Evolutionary conservation across 805 yeast genomes (phyloP).

Genomic region (Candida gorgasii): DNA sequence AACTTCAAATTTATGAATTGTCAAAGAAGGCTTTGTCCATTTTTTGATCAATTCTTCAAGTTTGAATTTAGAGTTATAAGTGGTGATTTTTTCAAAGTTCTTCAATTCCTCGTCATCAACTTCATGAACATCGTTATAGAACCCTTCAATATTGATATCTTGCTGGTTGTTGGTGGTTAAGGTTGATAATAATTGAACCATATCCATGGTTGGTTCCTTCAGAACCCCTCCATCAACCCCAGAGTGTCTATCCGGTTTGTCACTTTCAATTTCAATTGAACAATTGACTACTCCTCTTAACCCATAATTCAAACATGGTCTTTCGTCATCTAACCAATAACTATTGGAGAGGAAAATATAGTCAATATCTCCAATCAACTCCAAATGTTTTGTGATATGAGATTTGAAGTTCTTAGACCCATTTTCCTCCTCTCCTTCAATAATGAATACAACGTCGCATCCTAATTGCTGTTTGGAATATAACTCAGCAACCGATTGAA

Average conservation of each 20-base stretch:
- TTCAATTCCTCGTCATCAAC: slow-evolving; percentile 57
- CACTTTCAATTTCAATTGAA: slow-evolving; percentile 67
- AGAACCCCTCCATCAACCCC: slow-evolving; percentile 95
- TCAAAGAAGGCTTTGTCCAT: slow-evolving; percentile 90
- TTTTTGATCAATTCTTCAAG: slow-evolving; percentile 61
- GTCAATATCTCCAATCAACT: slow-evolving; percentile 63
- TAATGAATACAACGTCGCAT: slow-evolving; percentile 75
- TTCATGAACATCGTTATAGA: slow-evolving; percentile 55
- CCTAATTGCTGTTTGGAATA: slow-evolving; percentile 50
- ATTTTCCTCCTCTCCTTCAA: slow-evolving; percentile 96
- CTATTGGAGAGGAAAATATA: slow-evolving; percentile 90
- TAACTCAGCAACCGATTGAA: slow-evolving; percentile 81
- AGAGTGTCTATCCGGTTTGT: slow-evolving; percentile 86
- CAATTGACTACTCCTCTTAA: slow-evolving; percentile 88
- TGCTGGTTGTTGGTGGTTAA: slow-evolving; percentile 47
- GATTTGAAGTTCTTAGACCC: slow-evolving; percentile 86
- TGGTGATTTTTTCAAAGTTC: slow-evolving; percentile 60
- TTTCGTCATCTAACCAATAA: slow-evolving; percentile 87
- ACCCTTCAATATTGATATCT: slow-evolving; percentile 5
- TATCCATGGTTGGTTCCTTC: slow-evolving; percentile 86
- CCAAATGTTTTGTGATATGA: slow-evolving; percentile 53
- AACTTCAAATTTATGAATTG: slow-evolving; percentile 79
- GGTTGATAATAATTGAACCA: slow-evolving; percentile 68
- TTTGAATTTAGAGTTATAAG: slow-evolving; percentile 32
- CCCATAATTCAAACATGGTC: slow-evolving; percentile 93